Percentiles rank a stretch among this genome's conserved stretches.
These are phyloP conservation scores for Scleroderma citrinum DNA, from an alignment of 768 basidiomycete species.

Conservation along the genomic window DNA sequence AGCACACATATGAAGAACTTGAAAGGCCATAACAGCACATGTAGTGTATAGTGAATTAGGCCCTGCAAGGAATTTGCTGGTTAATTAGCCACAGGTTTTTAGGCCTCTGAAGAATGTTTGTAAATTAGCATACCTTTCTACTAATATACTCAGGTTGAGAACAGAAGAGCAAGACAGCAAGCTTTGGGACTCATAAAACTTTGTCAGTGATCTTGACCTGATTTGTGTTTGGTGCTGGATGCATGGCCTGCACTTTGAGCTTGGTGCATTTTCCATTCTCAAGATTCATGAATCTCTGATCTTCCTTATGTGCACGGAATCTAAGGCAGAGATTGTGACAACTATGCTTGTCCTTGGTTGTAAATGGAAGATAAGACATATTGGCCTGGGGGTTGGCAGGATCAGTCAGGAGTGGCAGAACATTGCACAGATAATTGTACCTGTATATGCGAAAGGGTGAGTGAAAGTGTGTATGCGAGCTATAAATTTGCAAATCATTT, in stretches of 20 bases:
- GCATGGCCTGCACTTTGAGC: slow-evolving; percentile 10
- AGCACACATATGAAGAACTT: slow-evolving; percentile 4
- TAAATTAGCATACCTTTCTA: no score
- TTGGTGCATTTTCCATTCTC: slow-evolving; percentile 9
- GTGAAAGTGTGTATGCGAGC: no score
- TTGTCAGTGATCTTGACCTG: slow-evolving; percentile 4
- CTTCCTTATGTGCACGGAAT: slow-evolving; percentile 1
- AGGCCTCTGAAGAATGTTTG: no score
- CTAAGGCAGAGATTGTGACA: neutral
- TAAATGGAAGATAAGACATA: neutral
- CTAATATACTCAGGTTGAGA: neutral
- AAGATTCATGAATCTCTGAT: slow-evolving; percentile 15
- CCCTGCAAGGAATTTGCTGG: no score
- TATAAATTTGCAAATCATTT: no score
- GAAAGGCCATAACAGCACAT: slow-evolving; percentile 4
- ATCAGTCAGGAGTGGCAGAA: neutral
- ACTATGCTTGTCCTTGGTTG: neutral
- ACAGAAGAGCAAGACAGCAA: slow-evolving; percentile 12
- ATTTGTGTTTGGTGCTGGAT: neutral
- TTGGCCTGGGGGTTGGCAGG: neutral
- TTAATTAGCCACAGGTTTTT: no score
- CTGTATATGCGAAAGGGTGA: no score
- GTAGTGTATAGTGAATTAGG: no score
- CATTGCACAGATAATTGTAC: no score
- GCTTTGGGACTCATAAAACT: slow-evolving; percentile 1